Percentiles rank a stretch among this genome's conserved stretches.
Evolutionary conservation across 2,329 filamentous ascomycete species (phyloP).

Genomic region (Fusarium haematococcum): DNA sequence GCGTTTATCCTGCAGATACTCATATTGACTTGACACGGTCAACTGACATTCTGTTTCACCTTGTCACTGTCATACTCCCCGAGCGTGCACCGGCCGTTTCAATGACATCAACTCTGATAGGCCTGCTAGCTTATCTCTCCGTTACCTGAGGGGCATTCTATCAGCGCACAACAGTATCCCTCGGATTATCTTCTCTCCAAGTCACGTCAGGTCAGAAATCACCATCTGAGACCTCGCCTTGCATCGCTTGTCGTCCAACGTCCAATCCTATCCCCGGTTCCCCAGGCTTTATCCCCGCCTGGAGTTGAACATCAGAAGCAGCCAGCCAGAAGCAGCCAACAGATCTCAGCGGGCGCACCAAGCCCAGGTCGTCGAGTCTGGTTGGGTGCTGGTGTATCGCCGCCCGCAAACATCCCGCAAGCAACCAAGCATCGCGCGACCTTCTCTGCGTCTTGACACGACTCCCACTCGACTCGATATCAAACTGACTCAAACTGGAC

Average conservation of each 20-base stretch:
- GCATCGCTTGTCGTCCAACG: slow-evolving; percentile 27
- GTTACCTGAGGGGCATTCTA: slow-evolving; percentile 57
- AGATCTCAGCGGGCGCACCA: slow-evolving; percentile 38
- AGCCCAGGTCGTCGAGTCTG: slow-evolving; percentile 33
- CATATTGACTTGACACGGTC: neutral
- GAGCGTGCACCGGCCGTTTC: slow-evolving; percentile 31
- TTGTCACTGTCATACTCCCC: neutral
- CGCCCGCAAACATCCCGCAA: slow-evolving; percentile 13
- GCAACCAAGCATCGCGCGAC: slow-evolving; percentile 11
- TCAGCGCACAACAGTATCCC: slow-evolving; percentile 1
- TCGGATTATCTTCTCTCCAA: slow-evolving; percentile 25
- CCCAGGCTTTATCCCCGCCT: slow-evolving; percentile 38
- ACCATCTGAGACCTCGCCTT: slow-evolving; percentile 18
- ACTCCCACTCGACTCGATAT: neutral
- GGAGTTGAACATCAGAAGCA: slow-evolving; percentile 25
- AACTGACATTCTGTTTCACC: neutral
- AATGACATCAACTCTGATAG: slow-evolving; percentile 67
- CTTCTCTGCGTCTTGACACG: neutral
- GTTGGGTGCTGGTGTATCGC: slow-evolving; percentile 32
- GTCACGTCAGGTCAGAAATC: slow-evolving; percentile 26
- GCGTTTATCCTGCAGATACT: slow-evolving; percentile 6
- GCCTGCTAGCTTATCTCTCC: slow-evolving; percentile 66
- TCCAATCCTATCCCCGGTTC: slow-evolving; percentile 40
- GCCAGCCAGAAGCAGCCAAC: slow-evolving; percentile 29
- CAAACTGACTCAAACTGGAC: slow-evolving; percentile 20